Evolutionary conservation across 2,329 filamentous ascomycete genomes (phyloP), one percentile per base, ranked within the genome.

Genomic region (Fusarium citri): DNA sequence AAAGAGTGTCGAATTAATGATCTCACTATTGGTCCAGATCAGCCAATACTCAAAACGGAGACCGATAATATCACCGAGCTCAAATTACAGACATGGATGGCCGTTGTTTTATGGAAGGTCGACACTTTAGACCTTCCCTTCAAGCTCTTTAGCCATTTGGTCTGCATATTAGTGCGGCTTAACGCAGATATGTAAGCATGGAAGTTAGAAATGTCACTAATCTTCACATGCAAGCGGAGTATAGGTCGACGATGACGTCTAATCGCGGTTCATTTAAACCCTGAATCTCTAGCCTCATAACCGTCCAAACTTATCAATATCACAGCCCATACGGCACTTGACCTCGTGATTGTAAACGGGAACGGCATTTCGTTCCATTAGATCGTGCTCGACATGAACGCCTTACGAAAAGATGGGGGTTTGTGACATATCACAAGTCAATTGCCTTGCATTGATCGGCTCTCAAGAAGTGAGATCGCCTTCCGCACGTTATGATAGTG

Each of bases 341-440:
- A 26, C 55, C 54, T 47, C 53, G 47, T 40, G 50, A 56, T 30
- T 55, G 26, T 25, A 16, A 34, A 37, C 10, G 34, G 34, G 12
- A 31, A 43, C 43, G 30, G 37, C 41, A 66, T 43, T 41, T 50
- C 31, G 18, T 49, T 7, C 53, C 18, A 23, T 53, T n/a, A 56
- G 46, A 20, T 30, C 18, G 41, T 57, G 65, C 51, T 58, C 40
- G 50, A 63, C 50, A 50, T 34, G 30, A 47, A 25, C 20, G 15
- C 31, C 23, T 42, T 26, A 23, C 10, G 12, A 22, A 55, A 55
- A 28, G 41, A 61, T 48, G 47, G 20, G 18, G 14, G 34, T 54
- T 64, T 72, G 47, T 51, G 64, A 72, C 65, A 70, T 34, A 51
- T 71, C 68, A 71, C 42, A 68, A 68, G 41, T 45, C 64, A 45